Conservation (phyloP, 805 yeast species). For the Schwanniomyces occidentalis region DNA sequence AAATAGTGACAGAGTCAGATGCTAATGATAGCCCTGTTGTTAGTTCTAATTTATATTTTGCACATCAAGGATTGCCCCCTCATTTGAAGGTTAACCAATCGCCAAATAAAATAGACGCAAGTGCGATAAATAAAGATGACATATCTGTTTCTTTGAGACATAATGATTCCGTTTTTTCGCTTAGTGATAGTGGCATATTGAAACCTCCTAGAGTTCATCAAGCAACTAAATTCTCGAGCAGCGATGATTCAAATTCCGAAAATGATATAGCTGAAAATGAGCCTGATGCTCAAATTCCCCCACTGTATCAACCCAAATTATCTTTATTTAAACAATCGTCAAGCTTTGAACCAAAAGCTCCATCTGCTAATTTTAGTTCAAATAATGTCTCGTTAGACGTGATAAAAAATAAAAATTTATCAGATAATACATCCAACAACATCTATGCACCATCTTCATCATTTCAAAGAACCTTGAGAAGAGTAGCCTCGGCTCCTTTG, state of each 20-base stretch:
- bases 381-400: too few species aligned
- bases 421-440: constrained; percentile 1
- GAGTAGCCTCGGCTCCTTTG: constrained; percentile 86
- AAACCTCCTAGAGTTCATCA: constrained; percentile 22
- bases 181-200: constrained; percentile 19
- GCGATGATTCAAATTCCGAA: constrained; percentile 12
- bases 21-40: constrained; percentile 24
- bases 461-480: constrained; percentile 50
- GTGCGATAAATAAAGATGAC: constrained; percentile 21
- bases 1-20: constrained; percentile 10
- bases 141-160: constrained; percentile 39
- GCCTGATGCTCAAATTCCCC: too few species aligned
- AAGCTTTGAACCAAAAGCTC: too few species aligned
- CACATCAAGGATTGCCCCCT: constrained; percentile 60
- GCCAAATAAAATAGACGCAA: constrained; percentile 16
- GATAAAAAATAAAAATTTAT: too few species aligned
- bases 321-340: too few species aligned
- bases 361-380: too few species aligned
- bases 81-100: constrained; percentile 28
- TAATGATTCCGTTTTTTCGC: constrained; percentile 34
- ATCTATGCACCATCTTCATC: constrained; percentile 17
- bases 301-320: too few species aligned
- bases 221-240: constrained; percentile 8
- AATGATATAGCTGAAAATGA: constrained; percentile 5
- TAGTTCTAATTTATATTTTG: constrained; percentile 50